Base-by-base conservation (phyloP, 371 early-diverging fungal genomes). In the Syncephalis fuscata region DNA sequence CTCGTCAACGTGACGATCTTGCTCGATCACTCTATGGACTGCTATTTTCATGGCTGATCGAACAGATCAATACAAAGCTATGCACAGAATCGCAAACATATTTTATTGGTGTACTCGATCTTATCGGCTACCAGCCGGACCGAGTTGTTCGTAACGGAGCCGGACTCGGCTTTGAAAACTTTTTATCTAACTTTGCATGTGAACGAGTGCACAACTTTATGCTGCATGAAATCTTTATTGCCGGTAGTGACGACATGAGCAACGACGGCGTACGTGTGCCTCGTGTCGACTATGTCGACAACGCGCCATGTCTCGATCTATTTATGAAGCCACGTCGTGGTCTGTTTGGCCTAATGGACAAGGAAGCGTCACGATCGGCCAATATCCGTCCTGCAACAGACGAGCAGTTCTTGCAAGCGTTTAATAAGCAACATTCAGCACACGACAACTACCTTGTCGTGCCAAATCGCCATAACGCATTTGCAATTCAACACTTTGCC, bases 11-110 rank as follows among this genome's bases (percentile, higher is more conserved):
- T 16, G 88, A 91, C 54, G 66, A 69, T 2, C 66, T 94, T 3
- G 85, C 85, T 3, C 66, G 70, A 37, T 63, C 72, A 7, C 67
- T 94, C 8, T 92, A 92, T 58, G 75, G 78, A 11, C 70, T 90
- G 10, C 57, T 92, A 27, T 82, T 89, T 54, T 68, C 76, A 17
- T 93, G 91, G 85, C 56, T 96, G 22, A 74, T 91, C 11, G 94
- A 92, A 56, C 80, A 80, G 45, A 68, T 90, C 60, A 93, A 93
- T 61, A 61, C 65, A 19, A 76, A 82, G 38, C 65, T 88, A 27
- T 69, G 66, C 39, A 70, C 73, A 5, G 66, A 71, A 11, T 70
- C 66, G 10, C 67, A 74, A 2, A 68, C 68, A 39, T 82, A 80
- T 55, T 80, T 82, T 50, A 71, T 88, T 26, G 80, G 80, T 14